Conservation (phyloP, 192 early-diverging fungal species). For the Backusella tuberculispora region DNA sequence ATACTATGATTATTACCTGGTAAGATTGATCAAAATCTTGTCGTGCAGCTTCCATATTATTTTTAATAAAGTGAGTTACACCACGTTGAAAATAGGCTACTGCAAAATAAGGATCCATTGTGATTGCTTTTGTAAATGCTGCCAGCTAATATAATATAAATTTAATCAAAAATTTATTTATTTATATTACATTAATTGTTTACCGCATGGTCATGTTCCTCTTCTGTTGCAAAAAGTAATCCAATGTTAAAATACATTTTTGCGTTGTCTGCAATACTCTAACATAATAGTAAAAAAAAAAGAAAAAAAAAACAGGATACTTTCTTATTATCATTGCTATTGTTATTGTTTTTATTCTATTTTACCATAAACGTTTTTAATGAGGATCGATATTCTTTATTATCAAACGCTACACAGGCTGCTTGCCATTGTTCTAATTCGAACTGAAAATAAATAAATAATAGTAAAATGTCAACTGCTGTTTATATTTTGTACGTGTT, state of each 20-base stretch:
- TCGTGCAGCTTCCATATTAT: conserved; percentile 72
- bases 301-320: background rate
- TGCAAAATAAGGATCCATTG: conserved; percentile 85
- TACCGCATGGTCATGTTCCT: conserved; percentile 84
- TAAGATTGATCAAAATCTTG: conserved; percentile 82
- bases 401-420: conserved; percentile 78
- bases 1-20: conserved; percentile 47
- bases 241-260: conserved; percentile 98
- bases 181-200: conserved; percentile 42
- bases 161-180: conserved; percentile 19
- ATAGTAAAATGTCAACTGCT: background rate
- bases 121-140: conserved; percentile 75
- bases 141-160: conserved; percentile 59
- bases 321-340: background rate
- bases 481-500: background rate
- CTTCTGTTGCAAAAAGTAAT: conserved; percentile 72
- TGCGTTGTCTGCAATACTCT: conserved; percentile 85
- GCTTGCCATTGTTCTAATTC: conserved; percentile 85
- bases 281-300: background rate
- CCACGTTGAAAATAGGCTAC: conserved; percentile 94
- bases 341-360: background rate
- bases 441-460: conserved; percentile 44
- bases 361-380: conserved; percentile 72
- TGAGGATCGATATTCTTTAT: conserved; percentile 67
- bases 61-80: conserved; percentile 75